Conservation (phyloP, 805 yeast genomes). For the Metschnikowia sp. region DNA sequence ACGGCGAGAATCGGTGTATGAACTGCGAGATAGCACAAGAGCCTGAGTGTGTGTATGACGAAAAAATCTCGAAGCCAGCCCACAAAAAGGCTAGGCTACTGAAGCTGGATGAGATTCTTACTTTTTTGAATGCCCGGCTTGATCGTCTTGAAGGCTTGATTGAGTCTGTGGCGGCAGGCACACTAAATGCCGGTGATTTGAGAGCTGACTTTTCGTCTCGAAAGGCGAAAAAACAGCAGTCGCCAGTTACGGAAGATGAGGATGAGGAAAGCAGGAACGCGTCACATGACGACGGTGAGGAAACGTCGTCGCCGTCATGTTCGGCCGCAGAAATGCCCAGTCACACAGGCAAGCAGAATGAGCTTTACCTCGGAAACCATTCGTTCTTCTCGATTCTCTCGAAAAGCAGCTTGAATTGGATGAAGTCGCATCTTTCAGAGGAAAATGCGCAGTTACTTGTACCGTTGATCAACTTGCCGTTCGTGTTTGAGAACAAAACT, state of each 20-base stretch:
- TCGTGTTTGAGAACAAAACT: constrained; percentile 19
- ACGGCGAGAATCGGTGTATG: constrained; percentile 12
- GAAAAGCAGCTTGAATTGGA: constrained; percentile 32
- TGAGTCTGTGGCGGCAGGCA: neutral
- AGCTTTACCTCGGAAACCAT: constrained; percentile 34
- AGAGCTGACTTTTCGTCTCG: neutral
- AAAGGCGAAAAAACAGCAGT: no score
- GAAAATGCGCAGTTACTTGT: constrained; percentile 18
- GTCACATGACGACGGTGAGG: neutral
- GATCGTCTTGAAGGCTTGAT: constrained; percentile 6
- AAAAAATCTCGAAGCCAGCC: constrained; percentile 5
- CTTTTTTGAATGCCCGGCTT: constrained; percentile 4
- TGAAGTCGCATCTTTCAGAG: constrained; percentile 24
- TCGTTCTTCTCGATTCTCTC: constrained; percentile 36
- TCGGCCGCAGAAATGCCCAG: neutral
- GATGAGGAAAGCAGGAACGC: neutral
- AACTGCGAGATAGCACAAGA: constrained; percentile 11
- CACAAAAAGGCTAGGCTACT: constrained; percentile 1
- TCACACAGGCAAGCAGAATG: constrained; percentile 1
- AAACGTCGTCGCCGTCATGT: neutral
- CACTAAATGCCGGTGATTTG: neutral
- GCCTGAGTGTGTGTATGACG: constrained; percentile 13
- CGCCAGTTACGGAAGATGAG: neutral
- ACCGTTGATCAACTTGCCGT: constrained; percentile 31
- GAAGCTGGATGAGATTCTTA: constrained; percentile 1